These are phyloP conservation scores for Cladosporium sp. DNA, from an alignment of 2,329 filamentous ascomycete genomes.

Conservation along the genomic window DNA sequence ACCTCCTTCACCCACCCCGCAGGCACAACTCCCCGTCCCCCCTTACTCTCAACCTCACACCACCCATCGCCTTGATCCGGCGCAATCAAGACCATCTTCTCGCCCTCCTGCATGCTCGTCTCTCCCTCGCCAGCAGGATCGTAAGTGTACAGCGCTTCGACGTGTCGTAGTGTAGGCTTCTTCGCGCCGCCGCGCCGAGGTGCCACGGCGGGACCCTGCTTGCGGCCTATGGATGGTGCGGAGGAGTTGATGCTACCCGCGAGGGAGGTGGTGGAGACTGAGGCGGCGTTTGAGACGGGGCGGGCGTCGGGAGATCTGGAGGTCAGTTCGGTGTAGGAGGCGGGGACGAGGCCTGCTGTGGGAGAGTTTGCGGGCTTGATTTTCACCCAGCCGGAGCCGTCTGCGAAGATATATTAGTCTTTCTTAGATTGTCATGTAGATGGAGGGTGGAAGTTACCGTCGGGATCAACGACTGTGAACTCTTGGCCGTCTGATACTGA, in stretches of 20 bases:
- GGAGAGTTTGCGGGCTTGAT: constrained; percentile 60
- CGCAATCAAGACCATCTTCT: constrained; percentile 85
- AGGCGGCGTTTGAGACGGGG: constrained; percentile 39
- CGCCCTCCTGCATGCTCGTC: constrained; percentile 87
- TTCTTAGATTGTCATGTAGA: constrained; percentile 12
- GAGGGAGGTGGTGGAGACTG: constrained; percentile 65
- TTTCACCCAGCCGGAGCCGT: constrained; percentile 89
- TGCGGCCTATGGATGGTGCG: constrained; percentile 39
- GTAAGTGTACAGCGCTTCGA: constrained; percentile 92
- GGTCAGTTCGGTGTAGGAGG: constrained; percentile 74
- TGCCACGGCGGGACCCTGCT: constrained; percentile 88
- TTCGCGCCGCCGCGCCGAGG: constrained; percentile 61
- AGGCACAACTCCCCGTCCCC: constrained; percentile 85
- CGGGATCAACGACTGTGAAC: constrained; percentile 76
- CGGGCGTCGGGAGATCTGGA: constrained; percentile 17
- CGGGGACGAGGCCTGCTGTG: constrained; percentile 80
- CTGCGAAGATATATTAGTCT: constrained; percentile 48
- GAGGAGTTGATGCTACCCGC: constrained; percentile 9
- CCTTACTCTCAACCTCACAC: constrained; percentile 84
- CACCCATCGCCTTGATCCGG: constrained; percentile 91
- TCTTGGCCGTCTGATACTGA: constrained; percentile 77
- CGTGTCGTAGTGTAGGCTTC: constrained; percentile 87
- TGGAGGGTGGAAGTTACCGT: constrained; percentile 63
- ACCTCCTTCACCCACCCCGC: constrained; percentile 67
- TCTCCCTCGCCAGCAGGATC: constrained; percentile 80